phyloP scores from a whole-genome alignment of 257 asterid genomes.

The Solanum acaule region DNA sequence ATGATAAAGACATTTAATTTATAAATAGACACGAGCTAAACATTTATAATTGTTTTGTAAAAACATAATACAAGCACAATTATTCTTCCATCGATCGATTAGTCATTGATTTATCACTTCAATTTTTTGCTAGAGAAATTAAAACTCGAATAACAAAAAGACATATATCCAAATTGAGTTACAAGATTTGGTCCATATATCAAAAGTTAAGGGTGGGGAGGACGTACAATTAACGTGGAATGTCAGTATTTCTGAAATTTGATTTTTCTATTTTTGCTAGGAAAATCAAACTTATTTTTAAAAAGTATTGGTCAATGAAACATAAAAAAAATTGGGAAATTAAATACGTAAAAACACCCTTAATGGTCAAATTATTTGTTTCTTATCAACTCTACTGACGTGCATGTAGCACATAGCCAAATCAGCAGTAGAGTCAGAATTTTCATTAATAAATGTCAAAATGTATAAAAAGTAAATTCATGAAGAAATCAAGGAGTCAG shows the following conservation, averaged over 20 bases:
- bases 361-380: background rate
- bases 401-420: background rate
- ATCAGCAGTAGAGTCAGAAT: too few relatives aligned
- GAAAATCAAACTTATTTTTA: background rate
- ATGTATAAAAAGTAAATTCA: too few relatives aligned
- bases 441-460: too few relatives aligned
- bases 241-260: too few relatives aligned
- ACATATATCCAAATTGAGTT: background rate
- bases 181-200: background rate
- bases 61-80: background rate
- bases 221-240: background rate
- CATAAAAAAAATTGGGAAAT: too few relatives aligned
- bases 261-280: background rate
- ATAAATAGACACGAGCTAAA: background rate
- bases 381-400: background rate
- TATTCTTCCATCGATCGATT: background rate
- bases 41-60: background rate
- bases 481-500: too few relatives aligned
- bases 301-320: too few relatives aligned
- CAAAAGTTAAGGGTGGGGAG: background rate
- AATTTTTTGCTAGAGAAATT: background rate
- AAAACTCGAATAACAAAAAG: background rate
- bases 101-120: background rate
- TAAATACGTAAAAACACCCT: background rate
- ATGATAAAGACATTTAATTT: background rate